phyloP scores from a whole-genome alignment of 1,284 basidiomycete genomes.

The Papiliotrema flavescens region DNA sequence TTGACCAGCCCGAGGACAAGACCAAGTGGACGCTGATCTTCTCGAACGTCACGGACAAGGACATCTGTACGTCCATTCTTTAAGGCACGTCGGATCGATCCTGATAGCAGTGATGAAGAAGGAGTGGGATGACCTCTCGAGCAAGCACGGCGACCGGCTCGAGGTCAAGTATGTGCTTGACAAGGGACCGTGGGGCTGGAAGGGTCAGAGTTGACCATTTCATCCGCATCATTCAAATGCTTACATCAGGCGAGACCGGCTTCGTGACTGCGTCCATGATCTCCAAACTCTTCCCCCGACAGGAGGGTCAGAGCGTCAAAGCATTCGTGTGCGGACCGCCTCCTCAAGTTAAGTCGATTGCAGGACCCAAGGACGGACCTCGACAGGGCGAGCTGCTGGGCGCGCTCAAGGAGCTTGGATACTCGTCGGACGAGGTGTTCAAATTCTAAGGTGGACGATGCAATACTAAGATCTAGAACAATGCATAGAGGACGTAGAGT shows the following conservation, averaged over 20 bases:
- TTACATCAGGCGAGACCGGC: constrained; percentile 59
- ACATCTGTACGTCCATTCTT: constrained; percentile 58
- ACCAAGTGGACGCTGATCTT: constrained; percentile 93
- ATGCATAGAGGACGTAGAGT: background rate
- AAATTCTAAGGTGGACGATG: constrained; percentile 40
- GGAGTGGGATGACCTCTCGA: constrained; percentile 71
- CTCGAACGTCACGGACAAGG: constrained; percentile 82
- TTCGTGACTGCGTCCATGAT: constrained; percentile 70
- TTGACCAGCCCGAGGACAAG: constrained; percentile 71
- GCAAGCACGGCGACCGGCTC: constrained; percentile 63
- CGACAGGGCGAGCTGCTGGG: constrained; percentile 83
- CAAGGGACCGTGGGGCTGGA: constrained; percentile 69
- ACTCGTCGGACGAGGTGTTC: constrained; percentile 64
- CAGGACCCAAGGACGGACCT: constrained; percentile 57
- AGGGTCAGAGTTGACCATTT: constrained; percentile 51
- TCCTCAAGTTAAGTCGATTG: constrained; percentile 70
- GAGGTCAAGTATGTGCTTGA: constrained; percentile 84
- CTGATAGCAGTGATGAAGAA: constrained; percentile 60
- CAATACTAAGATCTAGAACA: background rate
- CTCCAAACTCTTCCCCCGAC: constrained; percentile 63
- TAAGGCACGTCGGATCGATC: background rate
- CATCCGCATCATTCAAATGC: background rate
- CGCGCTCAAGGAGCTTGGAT: constrained; percentile 80
- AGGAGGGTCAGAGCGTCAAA: constrained; percentile 73
- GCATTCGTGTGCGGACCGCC: constrained; percentile 93